Conservation (phyloP, 2,329 filamentous ascomycete genomes). For the Penicillium expansum region DNA sequence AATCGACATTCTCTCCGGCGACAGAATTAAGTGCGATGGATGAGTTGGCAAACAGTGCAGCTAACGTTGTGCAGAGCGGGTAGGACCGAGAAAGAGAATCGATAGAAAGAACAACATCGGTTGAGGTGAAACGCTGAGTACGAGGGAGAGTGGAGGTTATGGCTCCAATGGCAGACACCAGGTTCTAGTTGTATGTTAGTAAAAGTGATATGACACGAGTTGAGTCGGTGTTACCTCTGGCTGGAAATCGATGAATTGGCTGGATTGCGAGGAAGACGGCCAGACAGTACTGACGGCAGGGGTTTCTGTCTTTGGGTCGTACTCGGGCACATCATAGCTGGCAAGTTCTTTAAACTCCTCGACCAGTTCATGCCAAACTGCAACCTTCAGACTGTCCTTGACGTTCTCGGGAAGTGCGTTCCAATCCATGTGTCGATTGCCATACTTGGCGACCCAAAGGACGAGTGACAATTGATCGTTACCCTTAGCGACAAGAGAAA, state of each 20-base stretch:
- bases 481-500: conserved; percentile 67
- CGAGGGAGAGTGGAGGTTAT: conserved; percentile 74
- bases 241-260: conserved; percentile 77
- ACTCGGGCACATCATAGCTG: conserved; percentile 62
- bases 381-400: conserved; percentile 71
- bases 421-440: conserved; percentile 93
- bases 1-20: conserved; percentile 67
- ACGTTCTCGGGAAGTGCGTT: conserved; percentile 78
- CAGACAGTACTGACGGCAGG: conserved; percentile 47
- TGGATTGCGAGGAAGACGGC: conserved; percentile 44
- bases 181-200: conserved; percentile 53
- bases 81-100: conserved; percentile 78
- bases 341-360: conserved; percentile 63
- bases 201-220: neutral
- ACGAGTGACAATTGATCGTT: conserved; percentile 72
- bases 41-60: conserved; percentile 78
- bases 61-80: conserved; percentile 73
- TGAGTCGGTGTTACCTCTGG: conserved; percentile 52
- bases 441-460: conserved; percentile 89
- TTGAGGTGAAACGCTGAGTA: conserved; percentile 67
- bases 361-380: conserved; percentile 91
- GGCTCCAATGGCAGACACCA: conserved; percentile 81
- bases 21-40: conserved; percentile 88
- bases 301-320: conserved; percentile 53
- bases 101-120: conserved; percentile 81